Percentiles rank a stretch among this genome's conserved stretches.
Evolutionary conservation across 805 yeast genomes (phyloP).

Genomic region (Alloascoidea africana): DNA sequence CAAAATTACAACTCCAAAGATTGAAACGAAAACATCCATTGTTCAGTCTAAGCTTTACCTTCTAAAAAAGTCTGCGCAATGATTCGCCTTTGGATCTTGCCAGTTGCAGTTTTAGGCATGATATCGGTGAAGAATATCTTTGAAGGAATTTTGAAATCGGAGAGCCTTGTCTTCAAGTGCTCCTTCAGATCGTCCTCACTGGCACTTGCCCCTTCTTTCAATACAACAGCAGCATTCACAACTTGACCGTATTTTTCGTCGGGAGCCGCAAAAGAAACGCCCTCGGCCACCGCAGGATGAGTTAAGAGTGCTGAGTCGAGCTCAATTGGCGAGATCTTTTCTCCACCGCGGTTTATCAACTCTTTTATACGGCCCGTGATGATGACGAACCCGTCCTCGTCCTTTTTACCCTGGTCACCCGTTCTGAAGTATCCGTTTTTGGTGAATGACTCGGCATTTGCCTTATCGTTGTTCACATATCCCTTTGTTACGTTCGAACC

Average conservation of each 20-base stretch:
- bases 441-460: conserved; percentile 54
- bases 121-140: conserved; percentile 40
- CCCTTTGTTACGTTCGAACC: conserved; percentile 63
- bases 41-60: background rate
- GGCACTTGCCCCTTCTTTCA: conserved; percentile 23
- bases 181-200: conserved; percentile 27
- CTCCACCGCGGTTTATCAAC: conserved; percentile 65
- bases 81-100: conserved; percentile 56
- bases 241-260: conserved; percentile 58
- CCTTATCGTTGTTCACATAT: conserved; percentile 56
- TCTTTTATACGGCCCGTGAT: conserved; percentile 64
- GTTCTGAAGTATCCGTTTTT: conserved; percentile 51
- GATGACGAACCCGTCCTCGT: conserved; percentile 39
- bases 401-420: conserved; percentile 61
- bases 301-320: conserved; percentile 45
- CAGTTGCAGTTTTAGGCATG: conserved; percentile 67
- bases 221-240: conserved; percentile 56
- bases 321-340: conserved; percentile 62
- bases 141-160: conserved; percentile 47
- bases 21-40: background rate
- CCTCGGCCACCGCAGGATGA: conserved; percentile 50
- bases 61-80: conserved; percentile 31
- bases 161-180: conserved; percentile 29
- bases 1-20: too few species aligned
- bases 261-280: conserved; percentile 54